Base-by-base conservation (phyloP, 139 green algal genomes). In the Medakamo hakoo region DNA sequence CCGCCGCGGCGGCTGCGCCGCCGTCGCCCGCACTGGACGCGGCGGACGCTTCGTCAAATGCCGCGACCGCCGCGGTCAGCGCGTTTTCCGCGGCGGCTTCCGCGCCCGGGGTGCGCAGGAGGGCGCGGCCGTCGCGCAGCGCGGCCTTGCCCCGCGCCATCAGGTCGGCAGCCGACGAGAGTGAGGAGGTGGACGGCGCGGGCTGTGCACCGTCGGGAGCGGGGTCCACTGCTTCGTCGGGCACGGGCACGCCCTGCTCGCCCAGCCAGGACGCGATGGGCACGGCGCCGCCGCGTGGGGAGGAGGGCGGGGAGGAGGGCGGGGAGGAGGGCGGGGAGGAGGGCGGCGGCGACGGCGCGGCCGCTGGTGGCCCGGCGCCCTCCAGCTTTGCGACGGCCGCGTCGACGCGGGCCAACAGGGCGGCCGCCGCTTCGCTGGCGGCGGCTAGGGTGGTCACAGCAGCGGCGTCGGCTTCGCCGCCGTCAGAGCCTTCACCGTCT, bases 21-120 rank as follows among this genome's bases (percentile, higher is more conserved):
- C 24, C n/a, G 1, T 66, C 59, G 1, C 57, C 18, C 0, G 27
- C 26, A n/a, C n/a, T n/a, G n/a, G n/a, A n/a, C n/a, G n/a, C n/a
- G n/a, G n/a, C n/a, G 14, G 63, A 49, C 23, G 68, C 68, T 1
- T 59, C 63, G 27, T 70, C 59, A 22, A 63, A 74, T 55, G 48
- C 66, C 20, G 49, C 65, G 9, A 58, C 16, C 2, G 68, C 63
- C 21, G 32, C 49, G 27, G 16, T 23, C 20, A 27, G 57, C n/a
- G 27, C 9, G 57, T 23, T 3, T 24, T 3, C 3, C 18, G 57
- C 20, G n/a, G 57, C 57, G 57, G 27, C 4, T 20, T 31, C 9
- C 3, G 27, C 18, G 57, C n/a, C 22, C 24, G 23, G 57, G 18
- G n/a, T 30, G 3, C n/a, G 20, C 27, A 30, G 24, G 21, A 61